Evolutionary conservation across 2,329 filamentous ascomycete species (phyloP).

Genomic region (Paradendryphiella salina): DNA sequence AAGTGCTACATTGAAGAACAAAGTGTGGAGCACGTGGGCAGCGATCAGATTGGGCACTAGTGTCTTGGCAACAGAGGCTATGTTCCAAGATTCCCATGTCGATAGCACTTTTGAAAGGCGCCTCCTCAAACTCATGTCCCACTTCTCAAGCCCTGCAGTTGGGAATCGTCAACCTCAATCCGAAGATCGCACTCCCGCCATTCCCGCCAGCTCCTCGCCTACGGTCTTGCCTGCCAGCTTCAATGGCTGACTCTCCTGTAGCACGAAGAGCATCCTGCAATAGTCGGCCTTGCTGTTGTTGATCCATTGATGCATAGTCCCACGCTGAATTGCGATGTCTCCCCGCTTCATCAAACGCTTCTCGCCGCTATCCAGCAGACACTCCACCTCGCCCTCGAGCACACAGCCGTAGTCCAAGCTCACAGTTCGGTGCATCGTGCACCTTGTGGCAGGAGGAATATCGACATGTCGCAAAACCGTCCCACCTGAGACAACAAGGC

Average conservation of each 20-base stretch:
- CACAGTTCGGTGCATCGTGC: slow-evolving; percentile 49
- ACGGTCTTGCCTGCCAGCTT: slow-evolving; percentile 37
- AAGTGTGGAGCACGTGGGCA: slow-evolving; percentile 19
- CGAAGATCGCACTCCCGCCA: slow-evolving; percentile 44
- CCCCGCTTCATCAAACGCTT: slow-evolving; percentile 43
- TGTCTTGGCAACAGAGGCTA: slow-evolving; percentile 24
- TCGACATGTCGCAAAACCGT: slow-evolving; percentile 53
- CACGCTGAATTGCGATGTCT: slow-evolving; percentile 46
- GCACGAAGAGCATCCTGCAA: slow-evolving; percentile 46
- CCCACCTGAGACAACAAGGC: slow-evolving; percentile 54
- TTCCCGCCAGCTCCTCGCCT: slow-evolving; percentile 42
- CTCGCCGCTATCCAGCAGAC: slow-evolving; percentile 47
- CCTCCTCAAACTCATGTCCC: not conserved
- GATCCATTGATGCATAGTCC: slow-evolving; percentile 49
- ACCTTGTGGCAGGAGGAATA: slow-evolving; percentile 40
- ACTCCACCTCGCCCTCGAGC: slow-evolving; percentile 46
- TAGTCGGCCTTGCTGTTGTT: slow-evolving; percentile 42
- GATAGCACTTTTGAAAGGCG: not conserved
- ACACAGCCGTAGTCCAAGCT: slow-evolving; percentile 48
- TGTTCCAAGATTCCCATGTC: not conserved
- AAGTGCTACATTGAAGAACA: slow-evolving; percentile 4
- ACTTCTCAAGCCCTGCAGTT: not conserved
- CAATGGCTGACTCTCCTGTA: slow-evolving; percentile 44
- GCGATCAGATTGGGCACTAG: slow-evolving; percentile 18
- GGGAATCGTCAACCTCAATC: slow-evolving; percentile 22